Conservation (phyloP, 192 early-diverging fungal species). For the Spinellus fusiger region DNA sequence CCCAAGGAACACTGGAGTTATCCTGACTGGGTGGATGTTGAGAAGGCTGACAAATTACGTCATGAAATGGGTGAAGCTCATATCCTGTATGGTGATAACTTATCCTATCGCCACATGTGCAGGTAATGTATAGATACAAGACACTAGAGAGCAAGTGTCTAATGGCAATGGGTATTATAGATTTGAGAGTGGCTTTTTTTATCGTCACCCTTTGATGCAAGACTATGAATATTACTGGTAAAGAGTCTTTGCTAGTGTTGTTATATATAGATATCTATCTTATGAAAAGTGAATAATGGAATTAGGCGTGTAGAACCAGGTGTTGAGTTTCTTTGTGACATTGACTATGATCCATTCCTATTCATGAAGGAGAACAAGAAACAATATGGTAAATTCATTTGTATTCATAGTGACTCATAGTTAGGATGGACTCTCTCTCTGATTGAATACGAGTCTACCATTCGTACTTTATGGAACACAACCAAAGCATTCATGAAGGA, state of each 20-base stretch:
- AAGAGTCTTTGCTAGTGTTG: neutral
- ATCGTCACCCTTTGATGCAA: conserved; percentile 59
- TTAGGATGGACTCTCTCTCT: conserved; percentile 55
- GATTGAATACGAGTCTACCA: conserved; percentile 56
- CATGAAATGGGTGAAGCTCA: conserved; percentile 46
- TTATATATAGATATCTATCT: neutral
- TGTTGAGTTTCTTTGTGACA: conserved; percentile 72
- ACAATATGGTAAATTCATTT: conserved; percentile 53
- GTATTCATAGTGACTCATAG: neutral
- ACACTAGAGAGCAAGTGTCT: neutral
- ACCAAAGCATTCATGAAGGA: conserved; percentile 46
- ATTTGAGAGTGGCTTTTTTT: conserved; percentile 74
- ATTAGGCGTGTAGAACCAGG: conserved; percentile 65
- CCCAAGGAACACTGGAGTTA: conserved; percentile 56
- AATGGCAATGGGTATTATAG: conserved; percentile 8
- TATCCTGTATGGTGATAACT: conserved; percentile 55
- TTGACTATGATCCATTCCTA: conserved; percentile 77
- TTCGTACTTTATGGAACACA: conserved; percentile 69
- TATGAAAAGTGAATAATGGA: neutral
- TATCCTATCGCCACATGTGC: conserved; percentile 69
- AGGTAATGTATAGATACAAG: conserved; percentile 22
- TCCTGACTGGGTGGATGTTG: conserved; percentile 58
- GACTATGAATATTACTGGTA: conserved; percentile 77
- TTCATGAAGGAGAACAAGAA: conserved; percentile 68
- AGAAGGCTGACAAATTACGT: conserved; percentile 41